Base-by-base conservation (phyloP, 78 protist species). In the Chrysochromulina tobinii region DNA sequence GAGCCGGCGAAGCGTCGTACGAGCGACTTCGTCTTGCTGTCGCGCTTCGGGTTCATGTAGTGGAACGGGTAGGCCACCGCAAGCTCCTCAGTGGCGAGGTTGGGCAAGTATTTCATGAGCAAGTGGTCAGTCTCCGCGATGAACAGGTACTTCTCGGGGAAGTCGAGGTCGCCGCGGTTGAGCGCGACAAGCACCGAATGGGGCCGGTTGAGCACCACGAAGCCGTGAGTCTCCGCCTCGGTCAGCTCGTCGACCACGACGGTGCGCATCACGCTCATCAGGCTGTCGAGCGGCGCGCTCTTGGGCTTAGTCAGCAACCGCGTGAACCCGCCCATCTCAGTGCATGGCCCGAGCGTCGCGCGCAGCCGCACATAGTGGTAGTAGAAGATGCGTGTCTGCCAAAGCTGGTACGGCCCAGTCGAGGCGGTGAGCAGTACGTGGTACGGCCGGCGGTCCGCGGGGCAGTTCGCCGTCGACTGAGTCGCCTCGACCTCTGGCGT, bases 191-290 rank as follows among this genome's bases (percentile, higher is more conserved):
- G 18, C 50, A 79, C 50, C 14, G 54, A 54, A 54, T 21, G 64
- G 11, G 64, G 87, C 87, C 87, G 59, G 87, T 79, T 79, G 64
- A 79, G 87, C 50, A 79, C 87, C 23, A 54, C 87, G 48, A 79
- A 79, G n/a, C 64, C 64, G 12, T 54, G 57, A 12, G 38, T 57
- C 57, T 75, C 83, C 27, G 23, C 61, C 50, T 54, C 11, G 38
- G 1, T 79, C 11, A 79, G 64, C 87, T 79, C 87, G 64, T 3
- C 21, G 50, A 48, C 21, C 20, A 79, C n/a, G 64, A 79, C 21
- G 23, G 64, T 79, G 54, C 25, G 38, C 87, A 79, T 79, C 87
- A 4, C 61, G 51, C 0, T 18, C 6, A 25, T 9, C 64, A 79
- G 87, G 18, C 7, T 9, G 18, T 69, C 79, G 25, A 18, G 8